Evolutionary conservation across 805 yeast species (phyloP).

Genomic region (Teunomyces gatunensis): DNA sequence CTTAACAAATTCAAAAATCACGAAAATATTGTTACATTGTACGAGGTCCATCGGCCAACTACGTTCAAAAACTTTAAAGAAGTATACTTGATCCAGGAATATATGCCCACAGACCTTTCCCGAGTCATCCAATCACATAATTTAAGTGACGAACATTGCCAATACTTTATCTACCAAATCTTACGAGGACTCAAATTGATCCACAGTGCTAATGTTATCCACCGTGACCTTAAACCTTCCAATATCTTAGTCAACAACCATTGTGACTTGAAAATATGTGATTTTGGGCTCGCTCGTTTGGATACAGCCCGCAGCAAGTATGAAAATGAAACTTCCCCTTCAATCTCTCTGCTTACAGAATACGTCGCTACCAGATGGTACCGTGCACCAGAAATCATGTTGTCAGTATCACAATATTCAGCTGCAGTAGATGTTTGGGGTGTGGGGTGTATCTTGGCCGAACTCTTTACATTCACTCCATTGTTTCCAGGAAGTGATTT

Average conservation of each 20-base stretch:
- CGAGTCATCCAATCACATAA: slow-evolving; percentile 55
- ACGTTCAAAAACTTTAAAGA: slow-evolving; percentile 61
- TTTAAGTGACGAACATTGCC: slow-evolving; percentile 64
- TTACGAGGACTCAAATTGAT: slow-evolving; percentile 67
- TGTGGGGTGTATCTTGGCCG: slow-evolving; percentile 75
- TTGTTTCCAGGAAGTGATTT: slow-evolving; percentile 76
- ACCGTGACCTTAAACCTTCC: slow-evolving; percentile 75
- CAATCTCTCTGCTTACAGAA: slow-evolving; percentile 59
- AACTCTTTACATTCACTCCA: slow-evolving; percentile 59
- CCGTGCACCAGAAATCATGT: slow-evolving; percentile 81
- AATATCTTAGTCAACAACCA: slow-evolving; percentile 64
- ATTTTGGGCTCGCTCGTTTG: slow-evolving; percentile 68
- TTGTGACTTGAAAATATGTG: slow-evolving; percentile 76
- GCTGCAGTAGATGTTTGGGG: slow-evolving; percentile 82
- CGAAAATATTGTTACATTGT: slow-evolving; percentile 66
- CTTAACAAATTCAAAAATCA: slow-evolving; percentile 63
- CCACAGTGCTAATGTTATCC: slow-evolving; percentile 72
- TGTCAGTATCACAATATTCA: slow-evolving; percentile 67
- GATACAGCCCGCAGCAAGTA: slow-evolving; percentile 43
- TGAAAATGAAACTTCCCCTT: slow-evolving; percentile 8
- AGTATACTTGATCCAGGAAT: slow-evolving; percentile 73
- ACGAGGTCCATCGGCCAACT: slow-evolving; percentile 64
- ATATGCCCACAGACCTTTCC: slow-evolving; percentile 74
- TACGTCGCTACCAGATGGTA: slow-evolving; percentile 87
- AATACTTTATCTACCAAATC: slow-evolving; percentile 68